Evolutionary conservation across 352 stramenopile genomes (phyloP).

Genomic region (Hyaloperonospora brassicae): DNA sequence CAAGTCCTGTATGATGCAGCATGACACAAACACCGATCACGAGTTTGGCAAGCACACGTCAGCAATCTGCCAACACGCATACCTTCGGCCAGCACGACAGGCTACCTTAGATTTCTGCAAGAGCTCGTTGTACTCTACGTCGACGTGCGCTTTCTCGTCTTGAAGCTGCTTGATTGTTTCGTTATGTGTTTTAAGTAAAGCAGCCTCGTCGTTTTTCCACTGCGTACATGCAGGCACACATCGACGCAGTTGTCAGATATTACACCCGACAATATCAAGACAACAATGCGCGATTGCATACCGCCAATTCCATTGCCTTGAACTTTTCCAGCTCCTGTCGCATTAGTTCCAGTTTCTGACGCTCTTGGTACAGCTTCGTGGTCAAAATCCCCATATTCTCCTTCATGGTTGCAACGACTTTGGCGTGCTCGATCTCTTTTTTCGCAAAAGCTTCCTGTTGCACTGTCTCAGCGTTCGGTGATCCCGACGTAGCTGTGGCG

Average conservation of each 20-base stretch:
- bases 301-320: constrained; percentile 48
- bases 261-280: background rate
- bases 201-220: constrained; percentile 55
- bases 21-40: background rate
- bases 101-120: constrained; percentile 50
- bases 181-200: constrained; percentile 43
- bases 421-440: constrained; percentile 30
- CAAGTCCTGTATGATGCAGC: constrained; percentile 30
- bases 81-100: background rate
- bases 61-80: constrained; percentile 1
- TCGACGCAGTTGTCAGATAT: constrained; percentile 7
- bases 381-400: constrained; percentile 34
- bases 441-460: constrained; percentile 28
- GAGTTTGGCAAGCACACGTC: constrained; percentile 2
- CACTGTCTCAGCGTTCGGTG: constrained; percentile 11
- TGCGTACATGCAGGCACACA: constrained; percentile 16
- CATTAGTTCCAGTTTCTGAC: constrained; percentile 31
- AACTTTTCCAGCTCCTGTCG: constrained; percentile 54
- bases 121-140: constrained; percentile 49
- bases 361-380: constrained; percentile 46
- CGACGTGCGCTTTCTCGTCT: constrained; percentile 47
- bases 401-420: constrained; percentile 27
- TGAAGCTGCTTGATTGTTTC: constrained; percentile 51
- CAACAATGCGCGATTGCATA: constrained; percentile 19
- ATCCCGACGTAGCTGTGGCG: constrained; percentile 9